phyloP scores from a whole-genome alignment of 1,139 yeast genomes.

The Zhuliangozyma blackwelliae region DNA sequence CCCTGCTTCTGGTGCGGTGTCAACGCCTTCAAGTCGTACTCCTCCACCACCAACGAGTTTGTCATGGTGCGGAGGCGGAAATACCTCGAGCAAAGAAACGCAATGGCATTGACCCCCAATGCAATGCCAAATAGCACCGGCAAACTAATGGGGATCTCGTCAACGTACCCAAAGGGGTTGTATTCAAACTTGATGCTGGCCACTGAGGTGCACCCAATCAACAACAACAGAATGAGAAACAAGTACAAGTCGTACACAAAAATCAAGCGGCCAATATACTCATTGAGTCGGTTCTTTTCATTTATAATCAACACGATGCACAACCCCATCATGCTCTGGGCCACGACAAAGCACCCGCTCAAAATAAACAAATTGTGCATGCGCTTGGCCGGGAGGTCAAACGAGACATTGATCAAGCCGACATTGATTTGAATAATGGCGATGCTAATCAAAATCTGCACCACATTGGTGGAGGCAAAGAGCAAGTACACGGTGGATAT shows the following conservation, averaged over 20 bases:
- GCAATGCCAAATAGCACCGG: constrained; percentile 12
- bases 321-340: constrained; percentile 13
- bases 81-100: constrained; percentile 13
- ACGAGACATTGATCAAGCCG: constrained; percentile 6
- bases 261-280: constrained; percentile 13
- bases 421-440: constrained; percentile 13
- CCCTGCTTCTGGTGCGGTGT: constrained; percentile 28
- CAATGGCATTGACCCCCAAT: constrained; percentile 7
- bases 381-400: constrained; percentile 7
- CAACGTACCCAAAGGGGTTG: constrained; percentile 2
- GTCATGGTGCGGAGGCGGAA: constrained; percentile 12
- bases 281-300: constrained; percentile 13
- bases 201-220: constrained; percentile 8
- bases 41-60: constrained; percentile 25
- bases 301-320: constrained; percentile 10
- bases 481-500: constrained; percentile 10
- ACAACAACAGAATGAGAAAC: constrained; percentile 2
- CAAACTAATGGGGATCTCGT: constrained; percentile 11
- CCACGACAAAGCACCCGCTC: constrained; percentile 12
- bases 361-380: constrained; percentile 14
- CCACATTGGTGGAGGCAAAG: constrained; percentile 11
- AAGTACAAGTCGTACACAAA: constrained; percentile 10
- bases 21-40: constrained; percentile 23
- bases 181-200: constrained; percentile 8
- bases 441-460: constrained; percentile 14